These are phyloP conservation scores for Petunia axillaris DNA, from an alignment of 257 asterid species.

Conservation along the genomic window DNA sequence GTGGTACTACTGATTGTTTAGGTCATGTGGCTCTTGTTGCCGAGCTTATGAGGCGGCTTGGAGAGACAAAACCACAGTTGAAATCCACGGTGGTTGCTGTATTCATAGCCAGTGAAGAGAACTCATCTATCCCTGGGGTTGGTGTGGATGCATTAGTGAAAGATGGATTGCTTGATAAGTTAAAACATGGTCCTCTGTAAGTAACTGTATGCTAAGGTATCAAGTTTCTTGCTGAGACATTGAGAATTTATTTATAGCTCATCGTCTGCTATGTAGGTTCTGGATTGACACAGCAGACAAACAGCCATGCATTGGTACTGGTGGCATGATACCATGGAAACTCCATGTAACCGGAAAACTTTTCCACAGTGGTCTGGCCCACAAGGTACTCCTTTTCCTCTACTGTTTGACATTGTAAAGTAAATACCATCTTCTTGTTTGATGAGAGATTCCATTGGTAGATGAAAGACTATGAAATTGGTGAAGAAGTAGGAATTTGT, in stretches of 20 bases:
- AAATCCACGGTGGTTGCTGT: slow-evolving; percentile 93
- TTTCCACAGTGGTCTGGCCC: slow-evolving; percentile 95
- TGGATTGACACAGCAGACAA: slow-evolving; percentile 99
- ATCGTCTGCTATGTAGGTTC: slow-evolving; percentile 54
- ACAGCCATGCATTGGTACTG: slow-evolving; percentile 99
- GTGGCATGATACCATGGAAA: slow-evolving; percentile 97
- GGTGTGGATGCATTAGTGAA: slow-evolving; percentile 95
- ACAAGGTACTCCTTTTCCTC: slow-evolving; percentile 56
- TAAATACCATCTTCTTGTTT: background rate
- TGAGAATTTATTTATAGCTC: slow-evolving; percentile 17
- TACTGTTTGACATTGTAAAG: background rate
- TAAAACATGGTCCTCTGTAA: slow-evolving; percentile 90
- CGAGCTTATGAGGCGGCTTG: slow-evolving; percentile 79
- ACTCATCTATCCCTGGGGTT: slow-evolving; percentile 94
- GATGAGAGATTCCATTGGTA: background rate
- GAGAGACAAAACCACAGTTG: slow-evolving; percentile 76
- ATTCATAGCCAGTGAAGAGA: slow-evolving; percentile 97
- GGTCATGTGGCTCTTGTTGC: slow-evolving; percentile 98
- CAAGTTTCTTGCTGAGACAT: slow-evolving; percentile 3
- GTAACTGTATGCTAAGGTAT: slow-evolving; percentile 32
- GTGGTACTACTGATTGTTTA: slow-evolving; percentile 97
- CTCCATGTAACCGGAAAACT: slow-evolving; percentile 85
- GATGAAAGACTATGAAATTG: background rate
- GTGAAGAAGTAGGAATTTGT: slow-evolving; percentile 17
- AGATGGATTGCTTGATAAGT: slow-evolving; percentile 76